phyloP scores from a whole-genome alignment of 257 asterid genomes.

The Haberlea rhodopensis region DNA sequence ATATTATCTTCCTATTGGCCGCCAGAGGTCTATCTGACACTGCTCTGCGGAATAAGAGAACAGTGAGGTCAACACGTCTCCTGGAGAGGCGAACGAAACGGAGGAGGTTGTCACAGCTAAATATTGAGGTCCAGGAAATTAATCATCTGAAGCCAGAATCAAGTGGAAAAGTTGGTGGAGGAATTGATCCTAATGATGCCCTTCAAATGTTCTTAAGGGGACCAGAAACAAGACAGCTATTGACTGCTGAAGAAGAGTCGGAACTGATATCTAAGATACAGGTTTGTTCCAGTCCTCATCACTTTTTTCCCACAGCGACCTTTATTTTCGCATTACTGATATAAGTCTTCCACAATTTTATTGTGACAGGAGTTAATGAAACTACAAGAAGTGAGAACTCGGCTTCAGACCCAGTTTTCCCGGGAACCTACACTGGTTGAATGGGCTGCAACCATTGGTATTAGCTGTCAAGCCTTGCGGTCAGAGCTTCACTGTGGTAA shows the following conservation, averaged over 20 bases:
- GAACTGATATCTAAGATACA: conserved; percentile 69
- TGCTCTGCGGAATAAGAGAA: conserved; percentile 38
- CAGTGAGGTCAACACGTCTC: conserved; percentile 74
- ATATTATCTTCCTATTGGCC: conserved; percentile 23
- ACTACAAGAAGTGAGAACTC: conserved; percentile 55
- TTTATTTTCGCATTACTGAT: conserved; percentile 7
- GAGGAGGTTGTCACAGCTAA: conserved; percentile 49
- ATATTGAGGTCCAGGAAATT: conserved; percentile 42
- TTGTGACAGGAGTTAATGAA: conserved; percentile 51
- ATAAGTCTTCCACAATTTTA: conserved; percentile 23
- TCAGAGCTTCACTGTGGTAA: conserved; percentile 55
- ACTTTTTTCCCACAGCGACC: conserved; percentile 5
- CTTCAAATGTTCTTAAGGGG: conserved; percentile 56
- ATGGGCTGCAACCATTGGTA: conserved; percentile 79
- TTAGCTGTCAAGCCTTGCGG: conserved; percentile 54
- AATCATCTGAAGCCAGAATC: conserved; percentile 37
- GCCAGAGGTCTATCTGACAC: conserved; percentile 33
- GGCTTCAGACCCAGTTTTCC: conserved; percentile 55
- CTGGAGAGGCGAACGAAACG: conserved; percentile 62
- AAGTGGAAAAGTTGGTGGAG: conserved; percentile 38
- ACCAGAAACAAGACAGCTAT: conserved; percentile 71
- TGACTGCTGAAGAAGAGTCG: conserved; percentile 69
- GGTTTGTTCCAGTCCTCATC: conserved; percentile 39
- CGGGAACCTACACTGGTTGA: conserved; percentile 76
- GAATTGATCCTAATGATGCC: conserved; percentile 57